These are phyloP conservation scores for Gossypium mustelinum DNA, from an alignment of 345 rosid genomes.

Conservation along the genomic window DNA sequence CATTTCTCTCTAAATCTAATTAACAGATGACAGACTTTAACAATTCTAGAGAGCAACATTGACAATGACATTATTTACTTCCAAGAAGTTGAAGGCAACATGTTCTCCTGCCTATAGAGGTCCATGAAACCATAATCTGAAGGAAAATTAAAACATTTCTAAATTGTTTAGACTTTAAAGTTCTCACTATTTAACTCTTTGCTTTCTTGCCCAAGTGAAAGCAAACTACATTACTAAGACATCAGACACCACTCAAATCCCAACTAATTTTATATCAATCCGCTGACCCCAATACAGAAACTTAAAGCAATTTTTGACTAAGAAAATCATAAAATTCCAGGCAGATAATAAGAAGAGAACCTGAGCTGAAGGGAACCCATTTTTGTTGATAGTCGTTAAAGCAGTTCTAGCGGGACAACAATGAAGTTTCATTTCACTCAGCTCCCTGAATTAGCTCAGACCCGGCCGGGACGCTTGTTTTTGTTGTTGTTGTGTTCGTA, in stretches of 20 bases:
- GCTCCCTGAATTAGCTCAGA: neutral
- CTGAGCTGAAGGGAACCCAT: slow-evolving; percentile 24
- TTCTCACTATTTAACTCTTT: neutral
- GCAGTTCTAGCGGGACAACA: slow-evolving; percentile 14
- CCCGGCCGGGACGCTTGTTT: neutral
- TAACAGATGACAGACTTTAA: neutral
- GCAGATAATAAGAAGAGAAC: slow-evolving; percentile 10
- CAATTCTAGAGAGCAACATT: neutral
- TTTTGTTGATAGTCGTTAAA: slow-evolving; percentile 16
- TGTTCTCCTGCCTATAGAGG: neutral
- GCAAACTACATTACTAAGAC: neutral
- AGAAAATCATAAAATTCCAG: neutral
- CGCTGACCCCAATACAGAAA: neutral
- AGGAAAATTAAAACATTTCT: neutral
- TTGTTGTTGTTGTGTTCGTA: neutral
- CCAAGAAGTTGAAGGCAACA: neutral
- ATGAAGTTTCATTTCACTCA: slow-evolving; percentile 25
- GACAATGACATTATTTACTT: neutral
- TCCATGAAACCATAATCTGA: neutral
- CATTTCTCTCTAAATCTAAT: neutral
- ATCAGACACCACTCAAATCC: neutral
- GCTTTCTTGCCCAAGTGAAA: no score
- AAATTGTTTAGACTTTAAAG: neutral
- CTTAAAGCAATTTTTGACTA: neutral
- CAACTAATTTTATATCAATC: neutral